A percentile compares a stretch with the other conserved stretches of the same genome.
Conservation (phyloP, 2,329 filamentous ascomycete species). For the Fusarium sp. region DNA sequence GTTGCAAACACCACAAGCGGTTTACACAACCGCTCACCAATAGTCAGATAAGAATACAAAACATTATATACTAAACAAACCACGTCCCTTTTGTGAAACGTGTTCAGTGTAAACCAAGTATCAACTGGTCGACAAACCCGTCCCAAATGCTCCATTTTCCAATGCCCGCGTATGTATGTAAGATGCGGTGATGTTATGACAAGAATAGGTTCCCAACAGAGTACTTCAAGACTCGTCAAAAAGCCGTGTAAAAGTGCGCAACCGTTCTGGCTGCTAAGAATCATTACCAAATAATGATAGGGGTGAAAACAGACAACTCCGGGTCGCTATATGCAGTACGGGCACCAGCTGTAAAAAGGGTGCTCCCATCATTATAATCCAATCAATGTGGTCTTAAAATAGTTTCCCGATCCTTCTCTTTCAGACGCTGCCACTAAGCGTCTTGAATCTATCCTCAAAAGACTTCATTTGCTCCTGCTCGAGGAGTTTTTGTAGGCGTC, state of each 20-base stretch:
- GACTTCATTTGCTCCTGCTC: slow-evolving; percentile 70
- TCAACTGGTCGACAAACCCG: slow-evolving; percentile 6
- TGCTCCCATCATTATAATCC: slow-evolving; percentile 28
- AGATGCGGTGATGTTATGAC: slow-evolving; percentile 26
- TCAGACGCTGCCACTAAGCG: slow-evolving; percentile 46
- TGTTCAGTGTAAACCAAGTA: slow-evolving; percentile 27
- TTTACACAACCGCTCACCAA: slow-evolving; percentile 27
- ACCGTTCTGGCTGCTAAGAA: slow-evolving; percentile 24
- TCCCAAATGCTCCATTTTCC: slow-evolving; percentile 29
- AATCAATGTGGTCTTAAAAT: slow-evolving; percentile 15
- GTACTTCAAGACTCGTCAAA: slow-evolving; percentile 23
- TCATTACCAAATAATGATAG: slow-evolving; percentile 35
- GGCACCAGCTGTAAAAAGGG: slow-evolving; percentile 22
- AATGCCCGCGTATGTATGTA: slow-evolving; percentile 24
- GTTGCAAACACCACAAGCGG: slow-evolving; percentile 3
- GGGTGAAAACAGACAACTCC: slow-evolving; percentile 50
- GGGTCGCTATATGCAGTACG: slow-evolving; percentile 53
- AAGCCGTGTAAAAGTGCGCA: slow-evolving; percentile 16
- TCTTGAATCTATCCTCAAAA: slow-evolving; percentile 53
- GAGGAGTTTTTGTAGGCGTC: slow-evolving; percentile 74
- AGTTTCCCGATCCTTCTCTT: slow-evolving; percentile 17
- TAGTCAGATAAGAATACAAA: slow-evolving; percentile 39
- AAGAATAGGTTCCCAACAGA: slow-evolving; percentile 24
- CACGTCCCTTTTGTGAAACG: slow-evolving; percentile 16
- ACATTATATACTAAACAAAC: slow-evolving; percentile 46